Conservation (phyloP, 2,329 filamentous ascomycete genomes). For the Penicillium sp. region DNA sequence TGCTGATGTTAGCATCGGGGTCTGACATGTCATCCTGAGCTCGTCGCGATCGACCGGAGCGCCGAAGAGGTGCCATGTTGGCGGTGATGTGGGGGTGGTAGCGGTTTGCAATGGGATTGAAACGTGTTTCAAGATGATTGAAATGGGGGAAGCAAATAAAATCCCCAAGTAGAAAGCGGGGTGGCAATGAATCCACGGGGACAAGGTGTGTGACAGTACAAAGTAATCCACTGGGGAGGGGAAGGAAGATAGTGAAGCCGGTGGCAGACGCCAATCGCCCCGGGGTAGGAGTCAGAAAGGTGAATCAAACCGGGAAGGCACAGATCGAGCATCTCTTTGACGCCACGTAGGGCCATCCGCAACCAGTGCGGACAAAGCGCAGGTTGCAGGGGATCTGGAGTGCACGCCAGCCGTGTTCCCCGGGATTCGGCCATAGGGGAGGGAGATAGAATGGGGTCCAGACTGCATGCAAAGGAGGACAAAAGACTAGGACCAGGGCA, state of each 20-base stretch:
- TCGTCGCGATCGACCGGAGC: slow-evolving; percentile 40
- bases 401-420: slow-evolving; percentile 20
- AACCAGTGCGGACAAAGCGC: slow-evolving; percentile 28
- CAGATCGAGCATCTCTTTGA: slow-evolving; percentile 30
- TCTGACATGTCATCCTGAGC: slow-evolving; percentile 28
- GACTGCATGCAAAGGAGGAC: slow-evolving; percentile 3
- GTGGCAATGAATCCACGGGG: not conserved
- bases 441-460: not conserved
- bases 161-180: not conserved
- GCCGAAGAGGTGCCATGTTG: slow-evolving; percentile 38
- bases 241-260: slow-evolving; percentile 5
- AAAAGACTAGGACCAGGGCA: slow-evolving; percentile 1
- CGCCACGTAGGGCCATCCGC: slow-evolving; percentile 27
- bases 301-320: slow-evolving; percentile 32
- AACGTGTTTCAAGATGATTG: not conserved
- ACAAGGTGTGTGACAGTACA: slow-evolving; percentile 19
- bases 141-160: not conserved
- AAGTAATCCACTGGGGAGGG: slow-evolving; percentile 2
- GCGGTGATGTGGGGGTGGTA: not conserved
- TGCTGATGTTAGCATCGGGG: slow-evolving; percentile 35
- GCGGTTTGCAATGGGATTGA: not conserved
- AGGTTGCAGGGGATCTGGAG: slow-evolving; percentile 19
- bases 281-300: slow-evolving; percentile 13
- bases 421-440: not conserved
- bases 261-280: slow-evolving; percentile 10